These are phyloP conservation scores for Suillus fuscotomentosus DNA, from an alignment of 768 basidiomycete species.

Conservation along the genomic window DNA sequence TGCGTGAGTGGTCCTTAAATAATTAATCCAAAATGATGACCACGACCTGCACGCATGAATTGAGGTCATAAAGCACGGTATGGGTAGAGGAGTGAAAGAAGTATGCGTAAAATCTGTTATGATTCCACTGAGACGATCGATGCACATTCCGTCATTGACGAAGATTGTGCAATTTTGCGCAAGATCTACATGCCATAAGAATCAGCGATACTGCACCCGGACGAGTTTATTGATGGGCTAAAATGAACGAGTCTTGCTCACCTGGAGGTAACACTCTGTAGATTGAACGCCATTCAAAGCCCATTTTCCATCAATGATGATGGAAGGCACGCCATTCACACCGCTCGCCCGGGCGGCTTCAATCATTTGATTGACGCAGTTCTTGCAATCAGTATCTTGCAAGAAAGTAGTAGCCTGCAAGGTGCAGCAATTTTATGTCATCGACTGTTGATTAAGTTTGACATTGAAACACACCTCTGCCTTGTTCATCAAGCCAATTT, in stretches of 20 bases:
- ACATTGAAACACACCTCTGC: slow-evolving; percentile 29
- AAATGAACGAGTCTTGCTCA: slow-evolving; percentile 12
- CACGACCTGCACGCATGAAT: not conserved
- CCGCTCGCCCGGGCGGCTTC: slow-evolving; percentile 40
- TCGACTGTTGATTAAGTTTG: not conserved
- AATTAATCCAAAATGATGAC: slow-evolving; percentile 1
- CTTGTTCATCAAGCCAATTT: slow-evolving; percentile 38
- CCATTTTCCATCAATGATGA: slow-evolving; percentile 46
- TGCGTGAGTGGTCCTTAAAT: not conserved
- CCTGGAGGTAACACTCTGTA: slow-evolving; percentile 38
- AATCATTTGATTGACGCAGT: slow-evolving; percentile 41
- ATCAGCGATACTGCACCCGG: not conserved
- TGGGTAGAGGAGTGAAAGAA: not conserved
- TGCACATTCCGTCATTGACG: not conserved
- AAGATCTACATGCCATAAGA: slow-evolving; percentile 22
- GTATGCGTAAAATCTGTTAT: not conserved
- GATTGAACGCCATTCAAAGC: slow-evolving; percentile 45
- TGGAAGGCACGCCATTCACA: slow-evolving; percentile 52
- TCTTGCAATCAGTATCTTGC: slow-evolving; percentile 35
- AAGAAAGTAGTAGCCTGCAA: slow-evolving; percentile 41
- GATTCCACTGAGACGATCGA: not conserved
- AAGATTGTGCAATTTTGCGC: slow-evolving; percentile 28
- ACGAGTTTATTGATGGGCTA: too few species aligned
- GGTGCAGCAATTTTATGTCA: not conserved
- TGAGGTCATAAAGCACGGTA: not conserved